phyloP scores from a whole-genome alignment of 805 yeast genomes.

The Saccharomycopsis sp. region DNA sequence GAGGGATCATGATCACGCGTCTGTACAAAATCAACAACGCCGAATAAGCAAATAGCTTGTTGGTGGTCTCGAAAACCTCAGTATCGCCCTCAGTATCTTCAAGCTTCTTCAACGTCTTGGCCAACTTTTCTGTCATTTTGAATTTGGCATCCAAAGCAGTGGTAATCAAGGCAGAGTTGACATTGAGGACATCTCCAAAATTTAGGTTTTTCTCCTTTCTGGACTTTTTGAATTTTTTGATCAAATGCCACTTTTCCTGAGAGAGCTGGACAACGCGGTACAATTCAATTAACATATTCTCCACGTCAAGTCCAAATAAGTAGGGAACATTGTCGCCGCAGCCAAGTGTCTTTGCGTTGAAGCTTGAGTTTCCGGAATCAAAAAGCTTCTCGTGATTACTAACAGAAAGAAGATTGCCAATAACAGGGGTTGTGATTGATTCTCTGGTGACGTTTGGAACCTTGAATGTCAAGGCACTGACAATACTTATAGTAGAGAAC shows the following conservation, averaged over 20 bases:
- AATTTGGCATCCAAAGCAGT: conserved; percentile 6
- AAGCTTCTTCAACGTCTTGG: background rate
- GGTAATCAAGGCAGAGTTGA: conserved; percentile 9
- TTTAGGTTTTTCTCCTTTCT: background rate
- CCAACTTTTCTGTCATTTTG: background rate
- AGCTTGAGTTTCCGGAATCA: background rate
- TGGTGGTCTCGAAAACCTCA: conserved; percentile 7
- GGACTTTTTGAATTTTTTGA: conserved; percentile 4
- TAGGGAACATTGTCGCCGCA: background rate
- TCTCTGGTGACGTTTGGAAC: conserved; percentile 10
- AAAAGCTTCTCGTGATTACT: background rate
- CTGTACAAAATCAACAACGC: conserved; percentile 12
- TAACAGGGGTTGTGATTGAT: background rate
- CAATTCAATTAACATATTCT: conserved; percentile 4
- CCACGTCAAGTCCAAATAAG: conserved; percentile 10
- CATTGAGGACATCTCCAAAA: conserved; percentile 6
- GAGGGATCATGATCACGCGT: conserved; percentile 13
- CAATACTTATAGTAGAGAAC: conserved; percentile 4
- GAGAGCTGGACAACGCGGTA: conserved; percentile 9
- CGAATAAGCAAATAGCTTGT: conserved; percentile 8
- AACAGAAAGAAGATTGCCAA: background rate
- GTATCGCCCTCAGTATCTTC: background rate
- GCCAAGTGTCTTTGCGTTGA: background rate
- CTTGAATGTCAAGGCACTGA: conserved; percentile 9
- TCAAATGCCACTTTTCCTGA: conserved; percentile 9